Evolutionary conservation across 1,139 yeast species (phyloP).

Genomic region (Blastobotrys ciferrii): DNA sequence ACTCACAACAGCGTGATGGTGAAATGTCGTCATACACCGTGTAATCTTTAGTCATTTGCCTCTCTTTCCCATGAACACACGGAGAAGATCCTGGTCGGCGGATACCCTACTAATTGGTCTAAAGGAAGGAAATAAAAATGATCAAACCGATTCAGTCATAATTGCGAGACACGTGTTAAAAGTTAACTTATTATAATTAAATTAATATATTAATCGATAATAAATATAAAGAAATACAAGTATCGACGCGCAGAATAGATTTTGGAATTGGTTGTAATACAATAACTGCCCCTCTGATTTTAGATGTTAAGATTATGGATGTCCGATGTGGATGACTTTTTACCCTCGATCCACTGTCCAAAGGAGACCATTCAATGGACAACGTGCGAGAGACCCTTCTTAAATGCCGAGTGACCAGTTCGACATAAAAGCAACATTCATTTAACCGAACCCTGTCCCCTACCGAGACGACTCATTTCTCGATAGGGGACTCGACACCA

Average conservation of each 20-base stretch:
- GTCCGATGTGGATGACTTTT: neutral
- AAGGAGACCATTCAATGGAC: neutral
- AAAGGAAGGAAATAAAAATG: too few relatives aligned
- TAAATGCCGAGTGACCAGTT: neutral
- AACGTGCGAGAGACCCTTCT: neutral
- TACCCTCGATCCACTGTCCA: neutral
- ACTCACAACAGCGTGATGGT: too few relatives aligned
- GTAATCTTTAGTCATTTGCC: too few relatives aligned
- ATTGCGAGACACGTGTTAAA: neutral
- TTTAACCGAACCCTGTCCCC: neutral
- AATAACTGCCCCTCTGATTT: neutral
- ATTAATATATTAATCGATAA: too few relatives aligned
- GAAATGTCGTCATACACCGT: too few relatives aligned
- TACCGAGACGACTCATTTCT: slow-evolving; percentile 5
- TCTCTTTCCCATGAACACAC: too few relatives aligned
- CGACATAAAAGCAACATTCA: neutral
- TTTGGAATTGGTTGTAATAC: neutral
- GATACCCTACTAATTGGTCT: too few relatives aligned
- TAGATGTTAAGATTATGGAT: neutral
- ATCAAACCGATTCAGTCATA: too few relatives aligned
- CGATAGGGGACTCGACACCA: slow-evolving; percentile 1
- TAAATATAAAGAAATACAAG: too few relatives aligned
- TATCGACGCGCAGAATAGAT: neutral
- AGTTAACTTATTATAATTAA: neutral
- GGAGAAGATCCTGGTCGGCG: too few relatives aligned